phyloP scores from a whole-genome alignment of 2,329 filamentous ascomycete species.

The Xylaria sp. region DNA sequence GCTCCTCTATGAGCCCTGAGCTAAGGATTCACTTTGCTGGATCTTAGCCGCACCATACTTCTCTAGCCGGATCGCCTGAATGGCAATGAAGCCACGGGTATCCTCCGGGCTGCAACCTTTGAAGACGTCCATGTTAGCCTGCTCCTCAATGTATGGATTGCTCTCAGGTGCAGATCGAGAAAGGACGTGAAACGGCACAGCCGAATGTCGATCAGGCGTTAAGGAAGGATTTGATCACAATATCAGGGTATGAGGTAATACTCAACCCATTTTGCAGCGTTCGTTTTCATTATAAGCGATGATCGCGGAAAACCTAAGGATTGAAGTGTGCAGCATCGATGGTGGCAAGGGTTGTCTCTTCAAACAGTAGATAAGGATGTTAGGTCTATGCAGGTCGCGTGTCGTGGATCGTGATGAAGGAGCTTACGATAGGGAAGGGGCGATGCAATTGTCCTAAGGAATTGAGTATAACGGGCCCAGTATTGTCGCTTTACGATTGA shows the following conservation, averaged over 20 bases:
- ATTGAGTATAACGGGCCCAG: neutral
- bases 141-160: slow-evolving; percentile 49
- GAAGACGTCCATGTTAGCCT: too few species aligned
- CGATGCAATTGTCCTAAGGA: neutral
- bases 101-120: too few species aligned
- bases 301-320: neutral
- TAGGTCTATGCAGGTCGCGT: neutral
- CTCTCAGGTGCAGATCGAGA: slow-evolving; percentile 57
- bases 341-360: neutral
- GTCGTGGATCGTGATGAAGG: neutral
- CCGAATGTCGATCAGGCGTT: neutral
- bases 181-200: slow-evolving; percentile 40
- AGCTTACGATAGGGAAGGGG: neutral
- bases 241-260: neutral
- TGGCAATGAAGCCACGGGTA: slow-evolving; percentile 68
- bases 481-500: neutral
- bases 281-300: neutral
- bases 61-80: slow-evolving; percentile 73
- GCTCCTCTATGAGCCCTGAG: neutral
- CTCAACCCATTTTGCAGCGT: neutral
- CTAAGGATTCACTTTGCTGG: slow-evolving; percentile 55
- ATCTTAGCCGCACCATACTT: slow-evolving; percentile 60
- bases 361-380: neutral
- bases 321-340: neutral
- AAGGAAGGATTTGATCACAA: neutral